Base-by-base conservation (phyloP, 2,329 filamentous ascomycete species). In the Seiridium cupressi region DNA sequence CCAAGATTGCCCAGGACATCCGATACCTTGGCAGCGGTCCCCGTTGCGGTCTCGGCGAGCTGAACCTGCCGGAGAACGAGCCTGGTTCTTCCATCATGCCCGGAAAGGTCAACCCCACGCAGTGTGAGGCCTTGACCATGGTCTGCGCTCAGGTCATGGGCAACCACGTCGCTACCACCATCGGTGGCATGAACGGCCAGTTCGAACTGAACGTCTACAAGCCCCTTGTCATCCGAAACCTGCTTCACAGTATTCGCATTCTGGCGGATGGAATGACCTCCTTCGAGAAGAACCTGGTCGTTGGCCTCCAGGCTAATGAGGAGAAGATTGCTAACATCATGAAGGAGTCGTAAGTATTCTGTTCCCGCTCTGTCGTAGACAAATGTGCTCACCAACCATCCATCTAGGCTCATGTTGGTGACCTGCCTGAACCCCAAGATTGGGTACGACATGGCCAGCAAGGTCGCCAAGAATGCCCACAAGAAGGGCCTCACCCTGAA, bases 151-250 rank as follows among this genome's bases (percentile, higher is more conserved):
- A 99, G 79, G 94, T 99, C 63, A 97, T 98, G 85, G 95, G 95
- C 72, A 99, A 99, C 84, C 89, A 98, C 74, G 90, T 93, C 58
- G 92, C 95, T 44, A 89, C 92, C 62, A 97, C 94, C 36, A 92
- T 98, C 70, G 92, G 93, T 64, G 95, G 94, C 73, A 96, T 96
- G 82, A 96, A 95, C 81, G 95, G 95, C 66, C 96, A 98, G 81
- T 99, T 99, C 70, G 95, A 98, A 80, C 86, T 99, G 68, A 99
- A 98, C 79, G 95, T 98, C 59, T 99, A 97, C 87, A 98, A 98
- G 85, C 95, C 95, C 48, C 86, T 98, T 61, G 85, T 99, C 75
- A 98, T 98, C 78, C 86, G 90, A 77, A 98, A 98, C 81, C 82
- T 98, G 66, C 85, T 99, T 44, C 95, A 98, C 85, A 97, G 92